These are phyloP conservation scores for Benincasa hispida DNA, from an alignment of 306 rosid genomes.

Conservation along the genomic window DNA sequence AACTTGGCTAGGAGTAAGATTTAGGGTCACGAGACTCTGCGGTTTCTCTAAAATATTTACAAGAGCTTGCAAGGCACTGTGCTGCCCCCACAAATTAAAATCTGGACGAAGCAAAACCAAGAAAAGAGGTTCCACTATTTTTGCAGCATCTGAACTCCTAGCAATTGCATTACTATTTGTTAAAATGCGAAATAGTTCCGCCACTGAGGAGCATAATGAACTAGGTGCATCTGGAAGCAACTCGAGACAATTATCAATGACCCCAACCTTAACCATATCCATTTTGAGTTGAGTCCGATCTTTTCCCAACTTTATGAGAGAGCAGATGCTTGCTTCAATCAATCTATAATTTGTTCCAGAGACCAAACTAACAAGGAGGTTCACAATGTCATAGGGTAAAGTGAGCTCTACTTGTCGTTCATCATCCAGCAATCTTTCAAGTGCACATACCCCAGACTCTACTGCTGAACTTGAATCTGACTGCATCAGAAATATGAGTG, in stretches of 20 bases:
- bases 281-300: constrained; percentile 73
- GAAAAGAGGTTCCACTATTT: constrained; percentile 91
- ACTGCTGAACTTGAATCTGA: constrained; percentile 46
- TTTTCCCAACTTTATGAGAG: constrained; percentile 82
- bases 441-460: constrained; percentile 81
- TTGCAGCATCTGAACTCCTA: constrained; percentile 78
- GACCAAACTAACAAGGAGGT: constrained; percentile 76
- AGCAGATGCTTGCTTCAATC: constrained; percentile 62
- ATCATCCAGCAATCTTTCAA: constrained; percentile 81
- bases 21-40: constrained; percentile 78
- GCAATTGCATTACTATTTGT: constrained; percentile 88
- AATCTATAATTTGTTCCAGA: constrained; percentile 67
- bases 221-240: constrained; percentile 68
- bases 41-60: constrained; percentile 98
- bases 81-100: constrained; percentile 92
- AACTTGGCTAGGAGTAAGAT: constrained; percentile 92
- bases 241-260: constrained; percentile 64
- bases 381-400: constrained; percentile 52
- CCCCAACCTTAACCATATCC: constrained; percentile 78
- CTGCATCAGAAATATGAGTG: constrained; percentile 67
- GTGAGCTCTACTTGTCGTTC: constrained; percentile 80
- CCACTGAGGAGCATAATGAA: constrained; percentile 83
- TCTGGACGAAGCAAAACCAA: constrained; percentile 71
- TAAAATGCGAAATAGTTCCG: constrained; percentile 85
- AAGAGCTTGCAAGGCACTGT: constrained; percentile 94